These are phyloP conservation scores for Tanacetum coccineum DNA, from an alignment of 129 eudicot species.

Conservation along the genomic window DNA sequence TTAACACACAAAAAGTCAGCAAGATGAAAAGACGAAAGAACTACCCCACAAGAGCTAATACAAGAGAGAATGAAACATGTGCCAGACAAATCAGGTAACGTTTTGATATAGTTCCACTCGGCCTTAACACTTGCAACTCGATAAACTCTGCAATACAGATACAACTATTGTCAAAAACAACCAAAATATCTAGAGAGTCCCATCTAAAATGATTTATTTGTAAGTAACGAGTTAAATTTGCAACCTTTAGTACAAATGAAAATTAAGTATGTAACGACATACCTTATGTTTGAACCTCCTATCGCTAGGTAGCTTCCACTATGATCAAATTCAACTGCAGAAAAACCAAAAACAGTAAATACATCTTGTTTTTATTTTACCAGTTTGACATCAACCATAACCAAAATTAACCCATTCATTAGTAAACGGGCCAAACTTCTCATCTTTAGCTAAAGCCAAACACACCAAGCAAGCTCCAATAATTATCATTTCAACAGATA, in stretches of 20 bases:
- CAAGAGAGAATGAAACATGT: conserved; percentile 50
- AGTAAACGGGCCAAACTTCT: neutral
- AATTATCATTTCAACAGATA: neutral
- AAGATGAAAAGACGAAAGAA: neutral
- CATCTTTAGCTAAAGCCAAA: neutral
- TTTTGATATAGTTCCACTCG: conserved; percentile 87
- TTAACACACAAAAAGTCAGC: conserved; percentile 4
- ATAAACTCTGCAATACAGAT: conserved; percentile 56
- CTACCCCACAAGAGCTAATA: neutral
- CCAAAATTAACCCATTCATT: neutral
- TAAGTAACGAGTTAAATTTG: too few relatives aligned
- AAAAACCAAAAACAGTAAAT: too few relatives aligned
- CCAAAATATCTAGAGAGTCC: too few relatives aligned
- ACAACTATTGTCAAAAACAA: neutral
- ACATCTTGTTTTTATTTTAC: too few relatives aligned
- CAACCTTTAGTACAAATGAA: too few relatives aligned
- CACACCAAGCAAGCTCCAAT: neutral
- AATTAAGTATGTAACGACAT: too few relatives aligned
- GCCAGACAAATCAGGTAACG: conserved; percentile 92
- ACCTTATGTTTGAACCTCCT: too few relatives aligned
- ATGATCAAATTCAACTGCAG: too few relatives aligned
- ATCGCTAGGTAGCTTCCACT: too few relatives aligned
- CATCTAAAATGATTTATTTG: too few relatives aligned
- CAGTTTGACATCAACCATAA: too few relatives aligned
- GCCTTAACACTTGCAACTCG: conserved; percentile 96